phyloP scores from a whole-genome alignment of 352 stramenopile genomes.

The Aphanomyces astaci region DNA sequence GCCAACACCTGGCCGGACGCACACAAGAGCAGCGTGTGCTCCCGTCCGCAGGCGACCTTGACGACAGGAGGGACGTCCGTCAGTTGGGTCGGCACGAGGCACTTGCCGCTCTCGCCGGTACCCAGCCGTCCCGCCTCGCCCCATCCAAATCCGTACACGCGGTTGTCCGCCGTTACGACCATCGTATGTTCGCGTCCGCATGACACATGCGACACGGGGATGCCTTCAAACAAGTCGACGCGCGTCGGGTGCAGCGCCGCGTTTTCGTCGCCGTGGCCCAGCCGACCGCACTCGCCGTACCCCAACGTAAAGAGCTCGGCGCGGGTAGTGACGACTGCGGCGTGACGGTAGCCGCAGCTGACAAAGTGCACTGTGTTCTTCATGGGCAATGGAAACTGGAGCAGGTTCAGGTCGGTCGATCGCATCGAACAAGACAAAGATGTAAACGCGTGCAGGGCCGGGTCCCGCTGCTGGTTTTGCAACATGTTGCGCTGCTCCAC shows the following conservation, averaged over 20 bases:
- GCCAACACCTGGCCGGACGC: constrained; percentile 47
- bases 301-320: constrained; percentile 75
- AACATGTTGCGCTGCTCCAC: constrained; percentile 16
- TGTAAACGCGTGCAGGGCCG: not conserved
- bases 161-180: constrained; percentile 49
- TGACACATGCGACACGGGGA: constrained; percentile 32
- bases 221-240: constrained; percentile 50
- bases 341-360: constrained; percentile 70
- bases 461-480: constrained; percentile 8
- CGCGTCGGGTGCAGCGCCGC: constrained; percentile 33
- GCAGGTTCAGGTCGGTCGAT: constrained; percentile 30
- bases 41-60: constrained; percentile 64
- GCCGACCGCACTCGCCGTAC: constrained; percentile 66
- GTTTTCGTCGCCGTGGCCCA: constrained; percentile 63
- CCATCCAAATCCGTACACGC: constrained; percentile 80
- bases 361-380: constrained; percentile 52
- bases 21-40: constrained; percentile 67
- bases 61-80: constrained; percentile 36
- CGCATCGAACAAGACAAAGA: not conserved
- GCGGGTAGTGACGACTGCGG: constrained; percentile 49
- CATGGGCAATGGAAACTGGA: constrained; percentile 42
- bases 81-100: constrained; percentile 51
- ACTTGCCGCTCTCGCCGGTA: constrained; percentile 63
- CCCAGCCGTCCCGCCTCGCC: constrained; percentile 74
- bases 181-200: constrained; percentile 85